A percentile compares a stretch with the other conserved stretches of the same genome.
Conservation (phyloP, 352 stramenopile species). For the Phytophthora constricta region DNA sequence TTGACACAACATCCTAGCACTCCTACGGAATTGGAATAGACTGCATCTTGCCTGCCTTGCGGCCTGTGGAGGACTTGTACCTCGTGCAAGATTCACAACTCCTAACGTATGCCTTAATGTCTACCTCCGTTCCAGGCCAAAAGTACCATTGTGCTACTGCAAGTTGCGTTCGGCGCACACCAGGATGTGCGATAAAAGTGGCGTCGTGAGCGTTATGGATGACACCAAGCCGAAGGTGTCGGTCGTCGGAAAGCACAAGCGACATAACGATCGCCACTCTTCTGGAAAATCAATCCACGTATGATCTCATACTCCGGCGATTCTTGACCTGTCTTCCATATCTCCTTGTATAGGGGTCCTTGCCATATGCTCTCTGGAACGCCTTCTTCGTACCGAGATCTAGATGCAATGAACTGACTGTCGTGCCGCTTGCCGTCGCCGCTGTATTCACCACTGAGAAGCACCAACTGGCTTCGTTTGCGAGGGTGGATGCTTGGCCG, state of each 20-base stretch:
- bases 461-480: not conserved
- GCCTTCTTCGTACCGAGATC: not conserved
- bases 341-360: conserved; percentile 1
- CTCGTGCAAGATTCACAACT: conserved; percentile 33
- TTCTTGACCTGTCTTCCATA: not conserved
- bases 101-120: conserved; percentile 22
- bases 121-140: conserved; percentile 1
- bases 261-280: conserved; percentile 7
- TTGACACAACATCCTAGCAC: conserved; percentile 38
- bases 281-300: conserved; percentile 7
- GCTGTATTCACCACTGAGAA: not conserved
- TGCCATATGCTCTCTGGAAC: conserved; percentile 3
- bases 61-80: conserved; percentile 28
- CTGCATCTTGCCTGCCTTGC: conserved; percentile 24
- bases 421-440: not conserved
- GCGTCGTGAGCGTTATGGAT: conserved; percentile 7
- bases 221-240: conserved; percentile 7
- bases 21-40: conserved; percentile 14
- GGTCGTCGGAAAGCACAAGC: conserved; percentile 10
- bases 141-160: not conserved
- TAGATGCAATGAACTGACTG: conserved; percentile 4
- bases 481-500: conserved; percentile 1
- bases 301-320: conserved; percentile 3
- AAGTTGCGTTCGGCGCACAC: not conserved
- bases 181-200: not conserved